These are phyloP conservation scores for Prunus davidiana DNA, from an alignment of 306 rosid genomes.

Conservation along the genomic window DNA sequence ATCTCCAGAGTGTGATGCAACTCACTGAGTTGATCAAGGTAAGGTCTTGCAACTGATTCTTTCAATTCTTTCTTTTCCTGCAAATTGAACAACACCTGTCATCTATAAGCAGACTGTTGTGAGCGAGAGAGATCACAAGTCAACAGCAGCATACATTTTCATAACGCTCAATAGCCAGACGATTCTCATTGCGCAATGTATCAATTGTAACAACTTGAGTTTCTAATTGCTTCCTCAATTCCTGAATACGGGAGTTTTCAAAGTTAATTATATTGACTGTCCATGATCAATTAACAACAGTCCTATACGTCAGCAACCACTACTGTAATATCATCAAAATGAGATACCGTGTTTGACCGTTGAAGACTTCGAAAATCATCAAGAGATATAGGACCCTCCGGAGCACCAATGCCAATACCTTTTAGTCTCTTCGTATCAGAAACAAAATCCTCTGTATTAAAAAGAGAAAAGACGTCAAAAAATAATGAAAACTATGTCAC, in stretches of 20 bases:
- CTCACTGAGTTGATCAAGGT: constrained; percentile 60
- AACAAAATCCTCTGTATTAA: constrained; percentile 51
- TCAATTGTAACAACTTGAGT: constrained; percentile 65
- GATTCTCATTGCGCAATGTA: constrained; percentile 56
- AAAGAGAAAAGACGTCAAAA: constrained; percentile 7
- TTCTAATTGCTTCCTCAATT: constrained; percentile 93
- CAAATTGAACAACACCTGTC: constrained; percentile 10
- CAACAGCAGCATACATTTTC: constrained; percentile 56
- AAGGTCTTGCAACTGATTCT: constrained; percentile 59
- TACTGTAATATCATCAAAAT: constrained; percentile 13
- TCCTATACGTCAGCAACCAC: background rate
- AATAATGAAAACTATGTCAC: background rate
- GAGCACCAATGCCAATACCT: constrained; percentile 96
- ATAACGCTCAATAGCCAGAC: constrained; percentile 50
- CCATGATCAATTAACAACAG: background rate
- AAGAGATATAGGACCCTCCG: constrained; percentile 94
- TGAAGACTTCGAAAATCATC: constrained; percentile 98
- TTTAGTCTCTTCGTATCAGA: constrained; percentile 78
- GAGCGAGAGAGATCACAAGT: constrained; percentile 1
- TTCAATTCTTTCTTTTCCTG: constrained; percentile 73
- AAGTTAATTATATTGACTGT: background rate
- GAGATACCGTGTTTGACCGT: constrained; percentile 70
- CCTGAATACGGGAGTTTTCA: constrained; percentile 42
- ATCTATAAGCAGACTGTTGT: background rate
- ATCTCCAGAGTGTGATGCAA: constrained; percentile 56